Evolutionary conservation across 2,329 filamentous ascomycete species (phyloP), one percentile per base, ranked within the genome.

Genomic region (Pseudogymnoascus verrucosus): DNA sequence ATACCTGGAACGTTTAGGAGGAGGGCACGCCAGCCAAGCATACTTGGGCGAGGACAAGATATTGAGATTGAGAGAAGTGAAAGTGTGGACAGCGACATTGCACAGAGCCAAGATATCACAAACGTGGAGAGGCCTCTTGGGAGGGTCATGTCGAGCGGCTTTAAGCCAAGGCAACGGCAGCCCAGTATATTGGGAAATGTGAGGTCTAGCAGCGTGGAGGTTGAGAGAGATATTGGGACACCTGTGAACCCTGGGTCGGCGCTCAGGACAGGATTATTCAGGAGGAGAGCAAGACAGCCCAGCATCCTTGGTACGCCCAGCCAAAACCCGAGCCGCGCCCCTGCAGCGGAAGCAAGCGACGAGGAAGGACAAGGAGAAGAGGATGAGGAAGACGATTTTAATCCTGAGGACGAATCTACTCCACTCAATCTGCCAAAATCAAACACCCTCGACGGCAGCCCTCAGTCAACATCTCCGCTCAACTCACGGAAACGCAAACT

Each of bases 401-500:
- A 78, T 61, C 87, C 81, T 0, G 86, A 89, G 64, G 86, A 85
- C 28, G 86, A 89, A 75, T 88, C 86, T 14, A 90, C 88, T 5
- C 87, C 88, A 3, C 70, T 88, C 26, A 82, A 84, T 64, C 74
- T 80, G 19, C 76, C 77, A 37, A 81, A 77, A 65, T 76, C 75
- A 42, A 73, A 73, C n/a, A 69, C 72, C 31, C 65, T 66, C 51
- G 72, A 66, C 21, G 66, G 59, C 63, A 63, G 66, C 51, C 65
- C 68, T 59, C 73, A 74, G 14, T 68, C 74, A 28, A 70, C 77
- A 4, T 74, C 73, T 47, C 69, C 69, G 19, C 16, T 34, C 28
- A 76, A 75, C 61, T 74, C 81, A 7, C 78, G 79, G 60, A 87
- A 87, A 71, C 78, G 85, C 44, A 87, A 87, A 71, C 39, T 73